These are phyloP conservation scores for Astraeus odoratus DNA, from an alignment of 768 basidiomycete species.

Conservation along the genomic window DNA sequence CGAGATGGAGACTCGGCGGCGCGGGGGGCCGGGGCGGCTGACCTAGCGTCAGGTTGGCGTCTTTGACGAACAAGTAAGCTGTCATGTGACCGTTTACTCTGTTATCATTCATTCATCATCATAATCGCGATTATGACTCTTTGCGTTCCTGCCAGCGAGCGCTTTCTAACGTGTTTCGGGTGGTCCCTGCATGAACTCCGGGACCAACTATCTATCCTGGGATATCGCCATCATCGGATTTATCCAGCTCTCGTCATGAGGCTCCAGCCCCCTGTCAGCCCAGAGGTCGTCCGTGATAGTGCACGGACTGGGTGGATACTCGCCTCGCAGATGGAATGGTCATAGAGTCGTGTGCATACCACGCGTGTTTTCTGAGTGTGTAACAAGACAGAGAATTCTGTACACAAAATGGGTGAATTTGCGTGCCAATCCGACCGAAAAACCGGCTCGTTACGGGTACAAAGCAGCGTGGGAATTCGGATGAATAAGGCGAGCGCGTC, in stretches of 20 bases:
- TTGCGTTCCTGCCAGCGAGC: constrained; percentile 6
- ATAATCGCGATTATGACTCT: constrained; percentile 6
- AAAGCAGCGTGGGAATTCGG: constrained; percentile 26
- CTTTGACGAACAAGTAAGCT: too few species aligned
- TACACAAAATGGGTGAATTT: too few species aligned
- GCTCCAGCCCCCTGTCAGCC: too few species aligned
- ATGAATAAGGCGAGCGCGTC: constrained; percentile 33
- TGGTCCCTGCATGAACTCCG: constrained; percentile 18
- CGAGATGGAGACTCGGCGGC: constrained; percentile 5
- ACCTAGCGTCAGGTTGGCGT: constrained; percentile 10
- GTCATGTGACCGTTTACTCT: constrained; percentile 15
- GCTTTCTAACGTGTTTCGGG: constrained; percentile 7
- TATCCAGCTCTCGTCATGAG: constrained; percentile 14
- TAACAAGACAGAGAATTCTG: too few species aligned
- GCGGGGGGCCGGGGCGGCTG: constrained; percentile 17
- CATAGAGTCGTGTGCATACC: too few species aligned
- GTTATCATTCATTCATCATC: constrained; percentile 8
- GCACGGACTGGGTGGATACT: too few species aligned
- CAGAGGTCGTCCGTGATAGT: too few species aligned
- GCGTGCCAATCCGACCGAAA: constrained; percentile 13
- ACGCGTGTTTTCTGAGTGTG: too few species aligned
- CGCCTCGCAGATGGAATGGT: too few species aligned
- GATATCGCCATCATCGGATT: constrained; percentile 14
- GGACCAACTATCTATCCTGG: constrained; percentile 8
- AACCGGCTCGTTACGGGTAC: constrained; percentile 17